phyloP scores from a whole-genome alignment of 208 protist species.

The Balamuthia mandrillaris region DNA sequence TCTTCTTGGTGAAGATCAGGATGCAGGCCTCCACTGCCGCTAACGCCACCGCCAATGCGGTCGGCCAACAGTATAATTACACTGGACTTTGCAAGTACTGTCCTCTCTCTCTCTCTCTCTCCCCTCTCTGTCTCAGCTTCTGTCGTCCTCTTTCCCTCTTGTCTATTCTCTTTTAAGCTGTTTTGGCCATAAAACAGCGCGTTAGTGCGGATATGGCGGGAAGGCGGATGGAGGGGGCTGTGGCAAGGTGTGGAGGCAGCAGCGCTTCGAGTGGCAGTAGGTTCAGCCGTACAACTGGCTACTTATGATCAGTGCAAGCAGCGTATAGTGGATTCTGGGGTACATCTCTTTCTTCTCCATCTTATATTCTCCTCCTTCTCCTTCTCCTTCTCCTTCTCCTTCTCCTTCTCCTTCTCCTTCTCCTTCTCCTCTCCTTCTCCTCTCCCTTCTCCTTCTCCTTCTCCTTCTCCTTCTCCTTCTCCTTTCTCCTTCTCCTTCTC shows the following conservation, averaged over 20 bases:
- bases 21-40: slow-evolving; percentile 20
- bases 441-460: no score
- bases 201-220: background rate
- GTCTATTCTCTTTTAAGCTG: background rate
- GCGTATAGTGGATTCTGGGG: background rate
- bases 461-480: no score
- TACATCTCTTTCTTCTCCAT: background rate
- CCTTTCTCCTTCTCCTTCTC: no score
- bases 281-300: slow-evolving; percentile 48
- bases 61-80: slow-evolving; percentile 40
- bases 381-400: background rate
- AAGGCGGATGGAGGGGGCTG: background rate
- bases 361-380: background rate
- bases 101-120: background rate
- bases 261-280: slow-evolving; percentile 39
- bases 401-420: background rate
- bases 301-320: slow-evolving; percentile 46
- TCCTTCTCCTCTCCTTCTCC: no score
- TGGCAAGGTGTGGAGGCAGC: background rate
- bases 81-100: slow-evolving; percentile 27
- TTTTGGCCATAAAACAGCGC: background rate
- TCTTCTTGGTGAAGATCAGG: slow-evolving; percentile 52
- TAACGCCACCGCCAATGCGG: background rate
- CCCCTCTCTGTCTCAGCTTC: background rate
- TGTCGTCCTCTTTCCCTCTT: background rate